A percentile compares a stretch with the other conserved stretches of the same genome.
phyloP scores from a whole-genome alignment of 345 rosid genomes.

The Citrus sp. region DNA sequence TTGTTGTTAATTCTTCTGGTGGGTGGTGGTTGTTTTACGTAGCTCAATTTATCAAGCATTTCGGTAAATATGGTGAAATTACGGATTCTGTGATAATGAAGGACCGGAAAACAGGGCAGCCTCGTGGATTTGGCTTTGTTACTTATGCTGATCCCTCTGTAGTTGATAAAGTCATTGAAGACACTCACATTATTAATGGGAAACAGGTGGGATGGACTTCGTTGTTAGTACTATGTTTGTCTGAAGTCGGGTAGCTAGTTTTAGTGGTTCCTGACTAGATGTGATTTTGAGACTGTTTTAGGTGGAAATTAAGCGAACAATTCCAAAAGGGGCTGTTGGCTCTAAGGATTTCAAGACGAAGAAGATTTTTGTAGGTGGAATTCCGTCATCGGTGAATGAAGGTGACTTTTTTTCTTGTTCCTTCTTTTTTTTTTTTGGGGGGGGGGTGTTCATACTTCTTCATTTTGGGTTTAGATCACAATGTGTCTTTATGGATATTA shows the following conservation, averaged over 20 bases:
- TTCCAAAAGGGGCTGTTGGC: conserved; percentile 79
- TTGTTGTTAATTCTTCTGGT: conserved; percentile 8
- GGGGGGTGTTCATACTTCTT: not conserved
- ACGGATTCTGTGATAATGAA: conserved; percentile 96
- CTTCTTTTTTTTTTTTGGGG: too few relatives aligned
- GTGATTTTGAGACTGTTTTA: conserved; percentile 20
- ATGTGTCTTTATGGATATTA: not conserved
- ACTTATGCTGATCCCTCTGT: conserved; percentile 91
- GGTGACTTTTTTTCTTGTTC: conserved; percentile 32
- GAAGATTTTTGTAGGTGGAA: conserved; percentile 97
- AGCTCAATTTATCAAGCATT: conserved; percentile 80
- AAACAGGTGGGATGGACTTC: conserved; percentile 58
- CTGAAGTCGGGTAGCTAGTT: not conserved
- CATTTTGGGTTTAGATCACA: not conserved
- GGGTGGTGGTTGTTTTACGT: conserved; percentile 28
- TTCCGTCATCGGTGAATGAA: conserved; percentile 77
- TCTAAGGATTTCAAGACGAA: conserved; percentile 82
- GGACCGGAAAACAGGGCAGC: conserved; percentile 86
- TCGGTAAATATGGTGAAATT: conserved; percentile 85
- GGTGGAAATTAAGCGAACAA: conserved; percentile 95
- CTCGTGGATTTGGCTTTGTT: conserved; percentile 96
- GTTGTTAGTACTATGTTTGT: not conserved
- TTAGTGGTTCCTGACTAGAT: not conserved
- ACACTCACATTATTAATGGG: conserved; percentile 69
- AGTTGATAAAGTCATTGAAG: conserved; percentile 80